Evolutionary conservation across 257 asterid species (phyloP).

Genomic region (Solanum medicagineum): DNA sequence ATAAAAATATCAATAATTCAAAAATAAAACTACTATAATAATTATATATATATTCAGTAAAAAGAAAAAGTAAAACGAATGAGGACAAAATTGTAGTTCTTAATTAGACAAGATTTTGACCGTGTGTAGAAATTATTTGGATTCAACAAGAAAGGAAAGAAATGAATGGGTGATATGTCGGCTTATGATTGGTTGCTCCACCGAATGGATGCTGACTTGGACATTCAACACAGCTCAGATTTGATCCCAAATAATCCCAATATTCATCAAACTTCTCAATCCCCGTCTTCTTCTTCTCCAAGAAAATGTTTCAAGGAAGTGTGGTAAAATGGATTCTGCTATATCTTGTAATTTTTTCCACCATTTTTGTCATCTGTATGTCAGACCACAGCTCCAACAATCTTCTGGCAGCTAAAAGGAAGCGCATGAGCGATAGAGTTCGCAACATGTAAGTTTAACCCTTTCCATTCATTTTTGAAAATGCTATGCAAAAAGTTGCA

Average conservation of each 20-base stretch:
- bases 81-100: too few species aligned
- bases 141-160: background rate
- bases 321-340: constrained; percentile 40
- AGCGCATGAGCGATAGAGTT: constrained; percentile 81
- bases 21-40: too few species aligned
- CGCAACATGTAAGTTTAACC: constrained; percentile 58
- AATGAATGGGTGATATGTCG: background rate
- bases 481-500: background rate
- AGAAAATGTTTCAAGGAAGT: background rate
- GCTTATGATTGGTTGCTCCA: background rate
- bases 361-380: constrained; percentile 17
- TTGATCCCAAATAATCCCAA: background rate
- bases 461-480: background rate
- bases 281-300: background rate
- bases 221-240: background rate
- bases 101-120: too few species aligned
- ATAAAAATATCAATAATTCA: too few species aligned
- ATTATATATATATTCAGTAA: too few species aligned
- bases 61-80: too few species aligned
- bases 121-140: background rate
- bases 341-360: constrained; percentile 26
- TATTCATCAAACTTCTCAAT: background rate
- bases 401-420: constrained; percentile 61
- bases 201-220: background rate
- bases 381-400: constrained; percentile 26